Conservation (phyloP, 2,329 filamentous ascomycete genomes). For the Monosporascus ibericus region DNA sequence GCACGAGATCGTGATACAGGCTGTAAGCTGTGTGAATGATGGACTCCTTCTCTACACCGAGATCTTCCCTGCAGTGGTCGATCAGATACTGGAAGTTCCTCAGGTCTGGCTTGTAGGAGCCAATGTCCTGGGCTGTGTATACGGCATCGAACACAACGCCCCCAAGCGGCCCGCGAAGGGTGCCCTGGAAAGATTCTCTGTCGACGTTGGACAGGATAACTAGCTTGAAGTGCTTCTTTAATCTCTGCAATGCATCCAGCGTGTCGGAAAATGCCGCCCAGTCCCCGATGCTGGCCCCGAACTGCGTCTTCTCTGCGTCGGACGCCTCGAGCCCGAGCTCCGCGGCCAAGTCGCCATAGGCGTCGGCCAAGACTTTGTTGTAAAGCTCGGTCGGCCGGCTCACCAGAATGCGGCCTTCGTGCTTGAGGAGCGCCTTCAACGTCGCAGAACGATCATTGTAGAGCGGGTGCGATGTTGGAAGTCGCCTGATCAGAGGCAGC, state of each 20-base stretch:
- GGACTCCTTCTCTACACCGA: conserved; percentile 44
- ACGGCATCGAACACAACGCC: conserved; percentile 52
- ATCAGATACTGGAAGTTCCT: conserved; percentile 64
- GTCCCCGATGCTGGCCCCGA: conserved; percentile 42
- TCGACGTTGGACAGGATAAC: conserved; percentile 58
- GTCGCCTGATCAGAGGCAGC: conserved; percentile 36
- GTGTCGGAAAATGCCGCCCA: conserved; percentile 58
- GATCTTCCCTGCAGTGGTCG: conserved; percentile 42
- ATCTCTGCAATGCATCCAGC: conserved; percentile 41
- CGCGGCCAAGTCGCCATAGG: conserved; percentile 39
- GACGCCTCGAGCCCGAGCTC: conserved; percentile 33
- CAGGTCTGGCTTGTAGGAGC: conserved; percentile 62
- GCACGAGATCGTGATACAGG: conserved; percentile 63
- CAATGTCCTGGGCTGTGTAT: conserved; percentile 65
- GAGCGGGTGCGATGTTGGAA: conserved; percentile 35
- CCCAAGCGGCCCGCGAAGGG: conserved; percentile 39
- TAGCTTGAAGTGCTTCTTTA: conserved; percentile 49
- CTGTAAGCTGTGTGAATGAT: conserved; percentile 59
- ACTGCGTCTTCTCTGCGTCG: conserved; percentile 33
- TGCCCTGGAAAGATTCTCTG: conserved; percentile 39
- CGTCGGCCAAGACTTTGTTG: conserved; percentile 45
- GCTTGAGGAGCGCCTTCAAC: conserved; percentile 19
- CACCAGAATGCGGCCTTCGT: conserved; percentile 34
- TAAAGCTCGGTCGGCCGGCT: conserved; percentile 53
- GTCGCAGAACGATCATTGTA: conserved; percentile 24